phyloP scores from a whole-genome alignment of 495 filamentous ascomycete species.

The Penicillium simplicissimum region DNA sequence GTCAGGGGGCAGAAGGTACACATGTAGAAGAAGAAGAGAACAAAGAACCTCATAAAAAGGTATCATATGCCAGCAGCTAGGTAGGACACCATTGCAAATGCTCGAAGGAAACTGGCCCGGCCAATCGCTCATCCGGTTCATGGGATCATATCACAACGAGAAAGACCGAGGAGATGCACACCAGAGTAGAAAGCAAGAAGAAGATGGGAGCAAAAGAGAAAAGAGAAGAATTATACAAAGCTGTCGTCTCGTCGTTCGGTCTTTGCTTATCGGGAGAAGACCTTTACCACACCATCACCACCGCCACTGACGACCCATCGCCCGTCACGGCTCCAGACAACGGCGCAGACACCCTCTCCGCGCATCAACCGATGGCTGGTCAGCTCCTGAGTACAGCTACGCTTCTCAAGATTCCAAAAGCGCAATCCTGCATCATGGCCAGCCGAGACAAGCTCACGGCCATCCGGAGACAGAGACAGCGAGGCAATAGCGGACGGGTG shows the following conservation, averaged over 20 bases:
- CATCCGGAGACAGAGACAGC: conserved; percentile 87
- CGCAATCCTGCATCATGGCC: conserved; percentile 93
- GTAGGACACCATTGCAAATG: conserved; percentile 47
- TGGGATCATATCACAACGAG: conserved; percentile 38
- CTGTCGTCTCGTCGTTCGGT: conserved; percentile 27
- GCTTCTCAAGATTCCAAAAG: conserved; percentile 97
- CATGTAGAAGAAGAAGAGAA: conserved; percentile 30
- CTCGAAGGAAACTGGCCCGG: conserved; percentile 37
- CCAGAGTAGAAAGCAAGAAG: conserved; percentile 25
- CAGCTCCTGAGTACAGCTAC: conserved; percentile 90
- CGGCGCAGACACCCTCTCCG: conserved; percentile 89
- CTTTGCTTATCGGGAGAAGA: conserved; percentile 67
- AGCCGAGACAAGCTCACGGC: conserved; percentile 89
- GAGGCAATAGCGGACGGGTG: conserved; percentile 90
- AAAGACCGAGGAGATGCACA: conserved; percentile 26
- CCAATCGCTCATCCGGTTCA: conserved; percentile 49
- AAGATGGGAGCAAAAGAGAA: conserved; percentile 15
- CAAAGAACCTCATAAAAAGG: conserved; percentile 30
- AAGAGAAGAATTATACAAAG: conserved; percentile 40
- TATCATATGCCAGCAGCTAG: conserved; percentile 41
- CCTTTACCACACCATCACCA: conserved; percentile 96
- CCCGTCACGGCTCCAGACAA: conserved; percentile 93
- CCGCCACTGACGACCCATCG: conserved; percentile 92
- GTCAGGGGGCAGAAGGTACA: conserved; percentile 30
- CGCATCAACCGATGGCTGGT: conserved; percentile 88